Evolutionary conservation across 805 yeast species (phyloP), one percentile per base, ranked within the genome.

Genomic region (Maudiozyma turicensis): DNA sequence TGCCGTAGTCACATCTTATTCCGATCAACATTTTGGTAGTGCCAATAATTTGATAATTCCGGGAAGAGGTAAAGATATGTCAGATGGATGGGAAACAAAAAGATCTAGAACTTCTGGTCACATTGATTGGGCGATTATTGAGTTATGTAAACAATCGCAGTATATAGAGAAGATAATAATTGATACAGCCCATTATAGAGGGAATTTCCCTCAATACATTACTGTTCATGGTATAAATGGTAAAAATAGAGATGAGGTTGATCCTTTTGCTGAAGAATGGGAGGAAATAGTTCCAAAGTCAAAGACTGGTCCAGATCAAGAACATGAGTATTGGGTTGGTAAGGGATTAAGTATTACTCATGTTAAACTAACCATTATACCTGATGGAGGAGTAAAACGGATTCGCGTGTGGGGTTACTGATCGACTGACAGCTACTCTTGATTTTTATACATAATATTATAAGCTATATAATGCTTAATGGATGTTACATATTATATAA

Each of bases 71-170:
- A 78, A 76, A 58, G 96, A 91, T 67, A 91, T 91, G 98, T 80
- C 93, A 46, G 98, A 93, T 63, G 99, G 99, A 11, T 91, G 99
- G 99, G 99, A 91, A 66, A 91, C 99, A 28, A 80, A 78, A 58
- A 80, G 99, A 65, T 88, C 96, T 1, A 77, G 98, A 64, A 73
- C 71, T 10, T 78, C 81, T 4, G 89, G 86, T 42, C 98, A 91
- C 65, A 81, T 78, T 38, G 99, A 91, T 72, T 91, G 96, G 96
- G 96, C 81, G 2, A 77, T 87, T 47, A 77, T 91, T 50, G 79
- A 83, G 57, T 75, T 91, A 47, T 97, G 96, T 15, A 79, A 82
- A 34, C 60, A 64, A 42, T 73, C 87, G 3, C 72, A 72, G 13
- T 54, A 58, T 41, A 72, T 88, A 48, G 69, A 74, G 29, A 72